Base-by-base conservation (phyloP, 2,329 filamentous ascomycete species). In the Pseudonectria foliicola region DNA sequence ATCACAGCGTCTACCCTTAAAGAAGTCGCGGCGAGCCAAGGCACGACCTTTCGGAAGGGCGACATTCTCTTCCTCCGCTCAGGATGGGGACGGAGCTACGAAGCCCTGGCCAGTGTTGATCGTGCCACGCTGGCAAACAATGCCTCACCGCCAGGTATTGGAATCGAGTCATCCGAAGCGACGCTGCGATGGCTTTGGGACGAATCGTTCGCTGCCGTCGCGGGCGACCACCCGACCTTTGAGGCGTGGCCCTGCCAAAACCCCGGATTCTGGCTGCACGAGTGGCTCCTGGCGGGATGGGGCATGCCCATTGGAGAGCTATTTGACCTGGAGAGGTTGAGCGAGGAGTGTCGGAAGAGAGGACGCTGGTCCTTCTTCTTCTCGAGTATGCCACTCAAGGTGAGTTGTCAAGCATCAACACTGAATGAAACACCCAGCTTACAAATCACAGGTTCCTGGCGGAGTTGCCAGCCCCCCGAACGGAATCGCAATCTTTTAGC, bases 141-240 rank as follows among this genome's bases (percentile, higher is more conserved):
- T 6, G 56, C 18, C 18, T 5, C 18, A 68, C 34, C 59, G 65
- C 14, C 51, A 48, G 2, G 45, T 61, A 6, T 46, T 35, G 73
- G 72, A 1, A 58, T 75, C 3, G 62, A 72, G 32, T 67, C 67
- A 1, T 66, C 63, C 3, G 58, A 67, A 12, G 63, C 61, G 5
- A 67, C 66, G 6, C 59, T 75, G 11, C 61, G 64, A 25, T 80
- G 75, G 74, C 57, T 78, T 13, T 79, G 74, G 73, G 67, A 77
- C 35, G 62, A 68, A 6, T 38, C 32, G 11, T 76, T 80, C 44
- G 59, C 72, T 0, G 75, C 75, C 2, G 66, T 77, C 0, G 75
- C 67, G 0, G 71, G 73, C 3, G 75, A 80, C 38, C 64, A 67
- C 31, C 68, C 73, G 0, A 42, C 53, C 5, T 70, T 74, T 41